Evolutionary conservation across 352 stramenopile species (phyloP).

Genomic region (Globisporangium lucens): DNA sequence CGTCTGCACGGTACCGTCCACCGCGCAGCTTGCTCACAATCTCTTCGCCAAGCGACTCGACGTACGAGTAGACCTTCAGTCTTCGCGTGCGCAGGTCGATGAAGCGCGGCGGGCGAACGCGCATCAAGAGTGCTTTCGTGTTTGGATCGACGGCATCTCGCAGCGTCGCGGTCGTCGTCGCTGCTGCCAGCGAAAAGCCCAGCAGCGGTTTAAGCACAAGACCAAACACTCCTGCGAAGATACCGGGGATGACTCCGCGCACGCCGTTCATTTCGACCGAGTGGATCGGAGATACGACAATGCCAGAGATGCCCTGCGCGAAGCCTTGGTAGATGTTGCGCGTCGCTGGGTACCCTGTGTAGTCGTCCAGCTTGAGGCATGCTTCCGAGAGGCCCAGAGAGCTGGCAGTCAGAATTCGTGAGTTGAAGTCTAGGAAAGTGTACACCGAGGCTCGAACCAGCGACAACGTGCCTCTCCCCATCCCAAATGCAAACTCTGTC

Average conservation of each 20-base stretch:
- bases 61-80: conserved; percentile 85
- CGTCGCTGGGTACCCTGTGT: conserved; percentile 82
- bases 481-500: conserved; percentile 72
- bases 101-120: conserved; percentile 69
- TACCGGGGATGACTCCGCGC: conserved; percentile 67
- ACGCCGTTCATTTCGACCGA: conserved; percentile 77
- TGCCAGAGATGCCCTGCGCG: conserved; percentile 77
- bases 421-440: conserved; percentile 85
- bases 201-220: conserved; percentile 81
- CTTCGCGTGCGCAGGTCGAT: conserved; percentile 78
- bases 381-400: conserved; percentile 81
- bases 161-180: conserved; percentile 67
- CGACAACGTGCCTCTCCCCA: conserved; percentile 79
- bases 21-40: conserved; percentile 79
- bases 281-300: conserved; percentile 83
- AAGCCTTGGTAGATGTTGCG: conserved; percentile 87
- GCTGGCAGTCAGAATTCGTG: conserved; percentile 80
- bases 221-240: conserved; percentile 77
- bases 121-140: conserved; percentile 76
- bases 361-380: conserved; percentile 85
- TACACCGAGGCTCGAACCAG: conserved; percentile 83
- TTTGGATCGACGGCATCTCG: conserved; percentile 79
- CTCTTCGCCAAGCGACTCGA: conserved; percentile 86
- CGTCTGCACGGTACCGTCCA: conserved; percentile 71
- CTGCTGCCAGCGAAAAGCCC: conserved; percentile 69